Conservation (phyloP, 305 asterid genomes). For the Ajuga reptans region DNA sequence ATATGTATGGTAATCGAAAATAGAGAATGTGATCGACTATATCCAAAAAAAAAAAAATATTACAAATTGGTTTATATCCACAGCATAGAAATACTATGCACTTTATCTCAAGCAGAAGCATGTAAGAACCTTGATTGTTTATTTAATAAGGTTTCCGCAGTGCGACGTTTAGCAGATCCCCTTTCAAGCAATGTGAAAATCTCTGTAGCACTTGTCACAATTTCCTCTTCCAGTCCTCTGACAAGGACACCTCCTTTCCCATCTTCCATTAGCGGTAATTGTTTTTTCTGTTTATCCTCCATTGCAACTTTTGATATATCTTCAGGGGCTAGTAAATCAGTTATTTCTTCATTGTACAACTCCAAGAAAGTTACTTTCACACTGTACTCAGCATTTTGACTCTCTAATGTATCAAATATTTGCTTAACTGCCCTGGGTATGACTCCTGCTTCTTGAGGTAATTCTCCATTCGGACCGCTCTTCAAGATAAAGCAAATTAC, state of each 20-base stretch:
- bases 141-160: constrained; percentile 83
- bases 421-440: constrained; percentile 87
- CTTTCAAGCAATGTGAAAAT: constrained; percentile 80
- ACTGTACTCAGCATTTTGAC: constrained; percentile 87
- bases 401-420: constrained; percentile 79
- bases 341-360: constrained; percentile 89
- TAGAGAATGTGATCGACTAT: constrained; percentile 93
- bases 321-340: constrained; percentile 85
- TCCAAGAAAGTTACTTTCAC: constrained; percentile 92
- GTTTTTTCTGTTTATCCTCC: constrained; percentile 89
- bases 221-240: constrained; percentile 92
- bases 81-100: background rate
- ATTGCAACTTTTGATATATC: constrained; percentile 52
- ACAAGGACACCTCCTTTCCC: constrained; percentile 97
- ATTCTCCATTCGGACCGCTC: constrained; percentile 74
- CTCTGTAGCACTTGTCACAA: constrained; percentile 71
- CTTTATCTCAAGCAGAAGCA: background rate
- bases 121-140: constrained; percentile 76
- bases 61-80: background rate
- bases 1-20: constrained; percentile 93
- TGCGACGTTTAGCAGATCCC: constrained; percentile 88
- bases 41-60: constrained; percentile 15
- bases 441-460: constrained; percentile 88
- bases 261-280: constrained; percentile 88
- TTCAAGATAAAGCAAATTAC: constrained; percentile 23